Conservation (phyloP, 345 rosid species). For the Physaria fendleri region DNA sequence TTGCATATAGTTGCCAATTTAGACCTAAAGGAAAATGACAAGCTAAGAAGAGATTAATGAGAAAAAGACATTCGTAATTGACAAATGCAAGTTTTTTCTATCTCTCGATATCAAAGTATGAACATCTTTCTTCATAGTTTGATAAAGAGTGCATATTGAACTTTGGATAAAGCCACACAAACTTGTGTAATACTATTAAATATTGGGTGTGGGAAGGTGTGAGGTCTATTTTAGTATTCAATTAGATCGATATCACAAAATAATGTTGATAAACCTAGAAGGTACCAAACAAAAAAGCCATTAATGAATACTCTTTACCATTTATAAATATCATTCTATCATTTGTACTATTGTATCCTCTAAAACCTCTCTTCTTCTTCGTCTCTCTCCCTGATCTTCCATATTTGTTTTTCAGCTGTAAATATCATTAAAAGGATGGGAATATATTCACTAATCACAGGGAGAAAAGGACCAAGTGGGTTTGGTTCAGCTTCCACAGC, state of each 20-base stretch:
- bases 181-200: background rate
- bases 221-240: constrained; percentile 11
- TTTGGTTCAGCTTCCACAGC: constrained; percentile 92
- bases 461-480: constrained; percentile 73
- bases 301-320: constrained; percentile 1
- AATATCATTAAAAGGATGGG: constrained; percentile 28
- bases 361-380: background rate
- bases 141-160: background rate
- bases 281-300: constrained; percentile 1
- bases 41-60: no score
- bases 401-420: background rate
- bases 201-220: background rate
- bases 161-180: background rate
- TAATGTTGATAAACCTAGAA: constrained; percentile 11
- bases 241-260: constrained; percentile 6
- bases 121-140: background rate
- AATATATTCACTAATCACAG: constrained; percentile 59
- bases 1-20: no score
- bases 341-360: constrained; percentile 11
- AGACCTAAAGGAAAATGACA: no score
- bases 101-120: background rate
- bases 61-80: background rate
- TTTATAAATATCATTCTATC: constrained; percentile 20
- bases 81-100: background rate
- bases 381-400: background rate